These are phyloP conservation scores for Periconia digitata DNA, from an alignment of 2,329 filamentous ascomycete genomes.

Conservation along the genomic window DNA sequence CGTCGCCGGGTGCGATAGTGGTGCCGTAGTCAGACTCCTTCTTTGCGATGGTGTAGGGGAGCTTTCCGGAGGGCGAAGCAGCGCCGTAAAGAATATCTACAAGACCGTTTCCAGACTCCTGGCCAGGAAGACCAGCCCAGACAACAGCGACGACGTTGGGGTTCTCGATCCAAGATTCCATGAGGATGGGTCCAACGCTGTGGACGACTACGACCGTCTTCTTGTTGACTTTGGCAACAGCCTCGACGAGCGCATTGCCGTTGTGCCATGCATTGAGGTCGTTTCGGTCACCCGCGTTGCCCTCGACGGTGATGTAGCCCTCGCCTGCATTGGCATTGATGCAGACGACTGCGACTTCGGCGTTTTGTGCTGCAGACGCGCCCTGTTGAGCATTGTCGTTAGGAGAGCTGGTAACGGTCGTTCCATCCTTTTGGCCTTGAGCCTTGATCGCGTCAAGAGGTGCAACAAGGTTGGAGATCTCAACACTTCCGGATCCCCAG, in stretches of 20 bases:
- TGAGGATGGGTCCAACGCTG: constrained; percentile 39
- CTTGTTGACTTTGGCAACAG: constrained; percentile 41
- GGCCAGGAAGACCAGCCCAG: constrained; percentile 44
- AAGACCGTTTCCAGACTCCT: constrained; percentile 51
- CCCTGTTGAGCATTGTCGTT: constrained; percentile 42
- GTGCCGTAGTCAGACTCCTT: constrained; percentile 35
- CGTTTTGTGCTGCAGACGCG: constrained; percentile 40
- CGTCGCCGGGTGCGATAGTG: constrained; percentile 22
- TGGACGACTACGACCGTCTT: constrained; percentile 44
- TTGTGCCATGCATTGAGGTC: constrained; percentile 52
- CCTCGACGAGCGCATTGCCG: constrained; percentile 45
- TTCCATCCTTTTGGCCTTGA: constrained; percentile 41
- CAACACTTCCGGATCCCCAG: constrained; percentile 63
- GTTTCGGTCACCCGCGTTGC: constrained; percentile 51
- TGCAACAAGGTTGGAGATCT: constrained; percentile 47
- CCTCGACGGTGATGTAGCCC: constrained; percentile 52
- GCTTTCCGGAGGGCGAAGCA: constrained; percentile 53
- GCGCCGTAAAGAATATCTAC: constrained; percentile 50
- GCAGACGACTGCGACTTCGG: constrained; percentile 49
- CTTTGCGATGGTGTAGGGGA: constrained; percentile 55
- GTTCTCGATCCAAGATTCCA: constrained; percentile 40
- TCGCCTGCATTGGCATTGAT: constrained; percentile 53
- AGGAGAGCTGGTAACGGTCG: constrained; percentile 42
- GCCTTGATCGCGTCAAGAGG: constrained; percentile 47
- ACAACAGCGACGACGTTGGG: constrained; percentile 43